Evolutionary conservation across 305 asterid species (phyloP), one percentile per base, ranked within the genome.

Genomic region (Fraxinus baroniana): DNA sequence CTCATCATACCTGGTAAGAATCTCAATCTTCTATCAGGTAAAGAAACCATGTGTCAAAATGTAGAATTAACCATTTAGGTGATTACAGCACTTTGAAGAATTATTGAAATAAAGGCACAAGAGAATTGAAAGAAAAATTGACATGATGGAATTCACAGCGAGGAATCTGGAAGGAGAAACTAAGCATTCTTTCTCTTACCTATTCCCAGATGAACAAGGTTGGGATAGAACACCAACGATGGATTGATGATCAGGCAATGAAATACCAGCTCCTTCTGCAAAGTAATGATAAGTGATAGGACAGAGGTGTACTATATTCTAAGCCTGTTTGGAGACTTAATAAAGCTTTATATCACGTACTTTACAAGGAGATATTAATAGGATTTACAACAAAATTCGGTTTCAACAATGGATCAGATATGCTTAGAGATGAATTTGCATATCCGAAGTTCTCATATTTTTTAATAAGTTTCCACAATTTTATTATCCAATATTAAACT

Each of bases 191-290:
- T n/a, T 62, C 60, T 75, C 74, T 77, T 90, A 91, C 99, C 99
- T 96, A 88, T 96, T 91, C 82, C 98, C 98, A 81, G 81, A 83
- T 17, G 97, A 92, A 81, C 88, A 86, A 83, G 98, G 98, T 83
- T 96, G 99, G 74, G 95, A 85, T 79, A 93, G 95, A 80, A 94
- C 92, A 66, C 99, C 98, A 78, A 96, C 99, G 73, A 96, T 88
- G 80, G 99, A 88, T 30, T 77, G 92, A 37, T 96, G 87, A 85
- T 90, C 89, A 76, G 96, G 90, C 82, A 92, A 82, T 75, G 94
- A 79, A 86, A 89, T 75, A 87, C 92, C 95, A 88, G 93, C 93
- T 79, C 93, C 93, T 79, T 93, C 98, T 96, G 92, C 87, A 89
- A 84, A 82, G 76, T 44, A 77, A 76, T 68, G 79, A 44, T 80